These are phyloP conservation scores for Phialocephala sp. DNA, from an alignment of 2,329 filamentous ascomycete species.

Conservation along the genomic window DNA sequence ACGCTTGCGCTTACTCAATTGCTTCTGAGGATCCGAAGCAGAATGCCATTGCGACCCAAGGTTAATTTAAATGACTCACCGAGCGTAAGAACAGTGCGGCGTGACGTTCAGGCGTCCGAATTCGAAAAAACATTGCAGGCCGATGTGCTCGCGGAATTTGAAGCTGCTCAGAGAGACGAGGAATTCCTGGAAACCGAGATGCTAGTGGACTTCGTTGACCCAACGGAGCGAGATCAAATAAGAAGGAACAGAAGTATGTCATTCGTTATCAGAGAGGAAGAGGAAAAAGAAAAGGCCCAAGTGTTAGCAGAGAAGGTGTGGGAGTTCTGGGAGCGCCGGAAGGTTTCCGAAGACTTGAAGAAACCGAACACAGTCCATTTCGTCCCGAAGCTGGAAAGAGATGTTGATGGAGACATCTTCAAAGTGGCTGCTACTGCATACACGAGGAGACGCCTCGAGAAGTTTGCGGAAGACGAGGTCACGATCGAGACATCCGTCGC, in stretches of 20 bases:
- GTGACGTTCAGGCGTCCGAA: too few species aligned
- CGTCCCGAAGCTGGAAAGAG: neutral
- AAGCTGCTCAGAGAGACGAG: too few species aligned
- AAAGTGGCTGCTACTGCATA: neutral
- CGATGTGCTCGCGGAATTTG: too few species aligned
- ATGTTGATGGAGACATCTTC: neutral
- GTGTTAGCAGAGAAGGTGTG: neutral
- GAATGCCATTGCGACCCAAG: too few species aligned
- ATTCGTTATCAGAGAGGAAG: neutral
- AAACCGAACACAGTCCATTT: neutral
- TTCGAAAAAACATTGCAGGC: too few species aligned
- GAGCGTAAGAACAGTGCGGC: too few species aligned
- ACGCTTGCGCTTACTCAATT: too few species aligned
- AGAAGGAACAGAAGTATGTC: neutral
- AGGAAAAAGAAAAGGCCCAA: neutral
- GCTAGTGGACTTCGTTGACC: too few species aligned
- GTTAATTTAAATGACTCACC: too few species aligned
- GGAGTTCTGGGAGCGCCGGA: neutral
- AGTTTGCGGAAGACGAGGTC: neutral
- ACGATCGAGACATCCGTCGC: too few species aligned
- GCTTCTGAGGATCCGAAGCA: too few species aligned
- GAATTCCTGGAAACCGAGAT: too few species aligned
- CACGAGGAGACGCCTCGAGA: neutral
- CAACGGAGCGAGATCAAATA: neutral
- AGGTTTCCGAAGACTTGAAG: neutral